Evolutionary conservation across 225 moss, liverwort and hornwort species (phyloP).

Genomic region (Ulota crispa): DNA sequence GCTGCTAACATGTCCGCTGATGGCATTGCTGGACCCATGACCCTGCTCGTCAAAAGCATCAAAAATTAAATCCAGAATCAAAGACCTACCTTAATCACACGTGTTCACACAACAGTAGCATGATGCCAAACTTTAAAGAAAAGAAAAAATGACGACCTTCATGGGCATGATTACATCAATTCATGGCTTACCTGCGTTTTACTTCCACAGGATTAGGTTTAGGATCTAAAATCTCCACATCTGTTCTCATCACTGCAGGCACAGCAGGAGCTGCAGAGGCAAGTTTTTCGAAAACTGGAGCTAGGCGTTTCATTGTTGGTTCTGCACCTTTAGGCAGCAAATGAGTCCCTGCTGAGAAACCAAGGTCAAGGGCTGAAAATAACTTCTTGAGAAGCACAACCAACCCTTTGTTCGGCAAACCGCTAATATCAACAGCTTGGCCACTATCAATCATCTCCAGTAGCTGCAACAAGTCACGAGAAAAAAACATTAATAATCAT

Average conservation of each 20-base stretch:
- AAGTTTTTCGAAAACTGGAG: constrained; percentile 22
- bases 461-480: constrained; percentile 50
- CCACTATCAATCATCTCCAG: constrained; percentile 74
- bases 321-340: constrained; percentile 53
- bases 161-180: background rate
- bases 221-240: constrained; percentile 23
- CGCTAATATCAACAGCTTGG: constrained; percentile 83
- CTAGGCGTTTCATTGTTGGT: constrained; percentile 60
- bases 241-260: constrained; percentile 23
- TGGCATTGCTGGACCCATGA: constrained; percentile 94
- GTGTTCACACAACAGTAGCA: background rate
- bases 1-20: constrained; percentile 87
- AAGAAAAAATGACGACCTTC: background rate
- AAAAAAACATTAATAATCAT: background rate
- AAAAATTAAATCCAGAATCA: background rate
- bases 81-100: background rate
- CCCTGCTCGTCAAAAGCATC: constrained; percentile 43
- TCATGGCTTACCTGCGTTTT: constrained; percentile 48
- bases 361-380: constrained; percentile 59
- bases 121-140: constrained; percentile 13
- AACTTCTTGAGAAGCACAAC: constrained; percentile 56
- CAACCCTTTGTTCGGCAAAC: constrained; percentile 66
- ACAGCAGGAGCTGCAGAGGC: constrained; percentile 11
- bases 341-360: constrained; percentile 52
- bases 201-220: constrained; percentile 35